Percentiles rank a stretch among this genome's conserved stretches.
Conservation (phyloP, 2,329 filamentous ascomycete genomes). For the Harringtonia aguacate region DNA sequence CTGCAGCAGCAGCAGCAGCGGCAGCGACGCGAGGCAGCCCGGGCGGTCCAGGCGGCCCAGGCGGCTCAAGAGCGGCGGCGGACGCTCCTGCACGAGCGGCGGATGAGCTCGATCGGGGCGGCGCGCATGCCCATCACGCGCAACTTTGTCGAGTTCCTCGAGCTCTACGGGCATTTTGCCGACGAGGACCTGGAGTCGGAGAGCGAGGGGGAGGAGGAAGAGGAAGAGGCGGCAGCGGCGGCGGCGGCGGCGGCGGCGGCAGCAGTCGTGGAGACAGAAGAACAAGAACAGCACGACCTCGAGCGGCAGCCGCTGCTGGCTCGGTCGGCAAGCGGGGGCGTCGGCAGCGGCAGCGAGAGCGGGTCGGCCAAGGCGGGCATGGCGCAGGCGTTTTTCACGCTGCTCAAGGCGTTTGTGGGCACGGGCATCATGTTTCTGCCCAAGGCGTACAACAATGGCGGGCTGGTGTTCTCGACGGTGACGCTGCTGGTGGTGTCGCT, state of each 20-base stretch:
- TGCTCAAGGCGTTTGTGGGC: constrained; percentile 69
- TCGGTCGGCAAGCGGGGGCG: neutral
- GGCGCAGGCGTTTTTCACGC: constrained; percentile 66
- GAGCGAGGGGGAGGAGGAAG: constrained; percentile 44
- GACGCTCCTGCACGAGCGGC: constrained; percentile 6
- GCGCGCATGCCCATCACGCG: constrained; percentile 43
- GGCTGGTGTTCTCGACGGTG: constrained; percentile 63
- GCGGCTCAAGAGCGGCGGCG: constrained; percentile 11
- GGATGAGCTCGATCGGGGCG: constrained; percentile 5
- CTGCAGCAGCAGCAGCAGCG: constrained; percentile 19
- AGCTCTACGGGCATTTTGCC: constrained; percentile 66
- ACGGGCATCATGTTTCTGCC: constrained; percentile 76
- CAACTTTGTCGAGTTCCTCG: constrained; percentile 66
- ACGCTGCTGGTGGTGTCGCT: constrained; percentile 55
- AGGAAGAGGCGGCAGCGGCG: too few species aligned
- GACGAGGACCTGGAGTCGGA: constrained; percentile 56
- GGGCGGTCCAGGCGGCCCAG: too few species aligned
- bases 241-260: too few species aligned
- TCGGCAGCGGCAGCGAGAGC: constrained; percentile 24
- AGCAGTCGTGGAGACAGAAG: too few species aligned
- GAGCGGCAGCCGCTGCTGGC: neutral
- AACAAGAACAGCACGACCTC: constrained; percentile 1
- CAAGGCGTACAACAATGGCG: constrained; percentile 69
- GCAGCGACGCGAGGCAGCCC: constrained; percentile 15
- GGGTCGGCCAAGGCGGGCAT: constrained; percentile 44